A percentile compares a stretch with the other conserved stretches of the same genome.
Conservation (phyloP, 495 filamentous ascomycete species). For the Trichoderma gamsii region DNA sequence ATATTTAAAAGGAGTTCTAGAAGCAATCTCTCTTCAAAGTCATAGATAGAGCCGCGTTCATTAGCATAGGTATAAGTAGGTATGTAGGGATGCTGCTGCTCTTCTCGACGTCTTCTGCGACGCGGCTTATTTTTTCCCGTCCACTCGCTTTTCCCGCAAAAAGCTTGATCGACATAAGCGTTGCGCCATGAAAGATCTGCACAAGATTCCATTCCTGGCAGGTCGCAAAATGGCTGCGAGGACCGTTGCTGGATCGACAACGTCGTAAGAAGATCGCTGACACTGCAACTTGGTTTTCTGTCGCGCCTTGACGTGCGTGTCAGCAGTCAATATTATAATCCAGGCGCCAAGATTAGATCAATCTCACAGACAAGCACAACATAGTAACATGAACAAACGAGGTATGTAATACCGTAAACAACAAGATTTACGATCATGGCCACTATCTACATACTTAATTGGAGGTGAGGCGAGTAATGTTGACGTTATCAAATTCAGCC, state of each 20-base stretch:
- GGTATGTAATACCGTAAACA: too few relatives aligned
- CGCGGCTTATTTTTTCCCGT: background rate
- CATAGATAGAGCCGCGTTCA: background rate
- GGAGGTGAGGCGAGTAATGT: constrained; percentile 3
- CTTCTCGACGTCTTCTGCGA: background rate
- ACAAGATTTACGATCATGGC: background rate
- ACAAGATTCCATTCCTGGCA: background rate
- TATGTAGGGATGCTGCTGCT: too few relatives aligned
- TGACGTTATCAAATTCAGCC: constrained; percentile 8
- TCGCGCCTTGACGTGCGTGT: background rate
- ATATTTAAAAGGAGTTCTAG: too few relatives aligned
- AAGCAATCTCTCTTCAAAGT: background rate
- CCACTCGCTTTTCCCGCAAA: background rate
- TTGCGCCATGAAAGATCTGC: background rate
- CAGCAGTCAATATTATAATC: background rate
- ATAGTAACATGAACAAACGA: too few relatives aligned
- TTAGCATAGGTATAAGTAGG: background rate
- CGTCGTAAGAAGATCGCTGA: background rate
- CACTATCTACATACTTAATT: background rate
- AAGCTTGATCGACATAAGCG: constrained; percentile 11
- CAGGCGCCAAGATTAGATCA: background rate
- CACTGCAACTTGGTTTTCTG: background rate
- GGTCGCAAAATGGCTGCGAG: background rate
- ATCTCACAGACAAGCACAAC: background rate
- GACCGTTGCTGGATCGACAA: background rate